phyloP scores from a whole-genome alignment of 345 rosid genomes.

The Brassica incana region DNA sequence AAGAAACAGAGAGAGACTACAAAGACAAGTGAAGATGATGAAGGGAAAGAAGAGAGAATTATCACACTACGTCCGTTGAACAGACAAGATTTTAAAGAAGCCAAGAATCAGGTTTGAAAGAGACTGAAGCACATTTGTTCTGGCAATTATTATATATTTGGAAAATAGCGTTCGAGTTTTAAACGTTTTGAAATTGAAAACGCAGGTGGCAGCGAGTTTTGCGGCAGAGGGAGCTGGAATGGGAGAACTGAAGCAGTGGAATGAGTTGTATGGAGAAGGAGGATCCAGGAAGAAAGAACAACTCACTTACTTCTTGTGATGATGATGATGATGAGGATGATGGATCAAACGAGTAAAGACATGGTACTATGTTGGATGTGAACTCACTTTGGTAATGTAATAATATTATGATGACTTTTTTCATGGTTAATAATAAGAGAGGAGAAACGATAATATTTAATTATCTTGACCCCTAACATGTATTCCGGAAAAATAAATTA shows the following conservation, averaged over 20 bases:
- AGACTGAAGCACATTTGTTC: not conserved
- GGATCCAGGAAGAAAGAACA: slow-evolving; percentile 92
- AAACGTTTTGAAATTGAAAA: slow-evolving; percentile 9
- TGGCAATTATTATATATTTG: not conserved
- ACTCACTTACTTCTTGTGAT: slow-evolving; percentile 72
- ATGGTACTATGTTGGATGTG: slow-evolving; percentile 4
- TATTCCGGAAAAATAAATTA: not conserved
- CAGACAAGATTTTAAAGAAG: slow-evolving; percentile 73
- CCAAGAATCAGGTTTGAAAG: slow-evolving; percentile 70
- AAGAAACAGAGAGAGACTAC: slow-evolving; percentile 50
- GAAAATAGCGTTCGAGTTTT: slow-evolving; percentile 19
- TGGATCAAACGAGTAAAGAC: not conserved
- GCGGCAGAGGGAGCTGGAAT: slow-evolving; percentile 70
- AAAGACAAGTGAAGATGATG: slow-evolving; percentile 38
- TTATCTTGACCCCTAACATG: not conserved
- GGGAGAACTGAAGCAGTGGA: slow-evolving; percentile 90
- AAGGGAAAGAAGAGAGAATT: slow-evolving; percentile 50
- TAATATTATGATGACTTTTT: not conserved
- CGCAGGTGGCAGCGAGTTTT: slow-evolving; percentile 92
- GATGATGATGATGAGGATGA: not conserved
- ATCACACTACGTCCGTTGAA: slow-evolving; percentile 71
- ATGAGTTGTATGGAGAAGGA: slow-evolving; percentile 86
- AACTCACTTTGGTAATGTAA: slow-evolving; percentile 1
- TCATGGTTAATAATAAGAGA: slow-evolving; percentile 10
- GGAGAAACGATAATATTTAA: not conserved